Conservation (phyloP, 2,329 filamentous ascomycete genomes). For the Cladosporium sphaerospermum region DNA sequence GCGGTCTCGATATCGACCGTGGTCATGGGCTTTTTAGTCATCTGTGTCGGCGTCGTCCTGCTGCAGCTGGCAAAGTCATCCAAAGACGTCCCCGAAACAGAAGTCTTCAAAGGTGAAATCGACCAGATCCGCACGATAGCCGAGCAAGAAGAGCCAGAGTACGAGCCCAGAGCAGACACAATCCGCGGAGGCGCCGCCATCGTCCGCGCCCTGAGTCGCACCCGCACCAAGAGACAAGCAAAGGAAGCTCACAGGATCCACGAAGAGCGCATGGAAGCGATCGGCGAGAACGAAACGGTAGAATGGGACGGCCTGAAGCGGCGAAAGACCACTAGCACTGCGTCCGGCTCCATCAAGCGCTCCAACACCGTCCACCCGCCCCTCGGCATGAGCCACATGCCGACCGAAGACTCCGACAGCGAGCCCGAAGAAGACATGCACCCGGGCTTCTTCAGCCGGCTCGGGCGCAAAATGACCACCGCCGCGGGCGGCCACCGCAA, state of each 20-base stretch:
- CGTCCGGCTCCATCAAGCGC: conserved; percentile 41
- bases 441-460: conserved; percentile 41
- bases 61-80: conserved; percentile 96
- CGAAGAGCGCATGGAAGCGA: conserved; percentile 73
- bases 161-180: conserved; percentile 91
- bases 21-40: conserved; percentile 86
- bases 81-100: conserved; percentile 91
- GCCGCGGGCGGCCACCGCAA: conserved; percentile 11
- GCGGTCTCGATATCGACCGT: conserved; percentile 75
- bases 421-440: conserved; percentile 37
- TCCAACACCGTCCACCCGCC: conserved; percentile 61
- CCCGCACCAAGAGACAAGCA: conserved; percentile 70
- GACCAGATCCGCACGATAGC: conserved; percentile 94
- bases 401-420: conserved; percentile 44
- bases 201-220: conserved; percentile 70
- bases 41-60: conserved; percentile 86
- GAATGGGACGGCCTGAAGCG: conserved; percentile 90
- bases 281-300: conserved; percentile 71
- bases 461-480: conserved; percentile 20
- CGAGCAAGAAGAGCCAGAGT: conserved; percentile 91
- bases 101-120: conserved; percentile 85
- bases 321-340: conserved; percentile 50
- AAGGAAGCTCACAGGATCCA: conserved; percentile 72
- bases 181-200: conserved; percentile 88
- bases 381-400: conserved; percentile 81